These are phyloP conservation scores for Coffea eugenioides DNA, from an alignment of 257 asterid genomes.

Conservation along the genomic window DNA sequence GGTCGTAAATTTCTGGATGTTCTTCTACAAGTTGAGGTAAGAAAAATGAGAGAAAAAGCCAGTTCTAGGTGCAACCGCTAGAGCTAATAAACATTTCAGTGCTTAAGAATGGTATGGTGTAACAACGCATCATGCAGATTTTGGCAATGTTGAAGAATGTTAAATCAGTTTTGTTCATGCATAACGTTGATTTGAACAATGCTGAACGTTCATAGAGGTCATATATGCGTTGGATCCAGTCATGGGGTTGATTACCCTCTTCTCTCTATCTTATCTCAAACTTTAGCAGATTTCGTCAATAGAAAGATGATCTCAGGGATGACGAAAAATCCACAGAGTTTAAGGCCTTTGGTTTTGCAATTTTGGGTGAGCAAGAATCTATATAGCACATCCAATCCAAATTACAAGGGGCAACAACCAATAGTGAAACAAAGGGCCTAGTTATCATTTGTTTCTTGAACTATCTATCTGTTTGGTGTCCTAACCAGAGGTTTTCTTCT, in stretches of 20 bases:
- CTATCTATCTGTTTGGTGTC: neutral
- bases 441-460: neutral
- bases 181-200: neutral
- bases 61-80: no score
- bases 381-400: neutral
- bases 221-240: neutral
- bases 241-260: no score
- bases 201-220: neutral
- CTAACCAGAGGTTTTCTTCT: neutral
- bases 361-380: neutral
- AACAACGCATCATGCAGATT: neutral
- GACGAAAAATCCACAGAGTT: neutral
- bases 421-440: no score
- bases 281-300: neutral
- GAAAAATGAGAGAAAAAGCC: no score
- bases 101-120: neutral
- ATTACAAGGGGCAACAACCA: neutral
- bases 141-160: neutral
- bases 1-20: no score
- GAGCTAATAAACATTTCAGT: no score
- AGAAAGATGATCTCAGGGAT: neutral
- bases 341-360: neutral
- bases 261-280: neutral
- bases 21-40: no score
- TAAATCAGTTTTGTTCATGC: neutral